These are phyloP conservation scores for Thermoascus crustaceus DNA, from an alignment of 2,329 filamentous ascomycete species.

Conservation along the genomic window DNA sequence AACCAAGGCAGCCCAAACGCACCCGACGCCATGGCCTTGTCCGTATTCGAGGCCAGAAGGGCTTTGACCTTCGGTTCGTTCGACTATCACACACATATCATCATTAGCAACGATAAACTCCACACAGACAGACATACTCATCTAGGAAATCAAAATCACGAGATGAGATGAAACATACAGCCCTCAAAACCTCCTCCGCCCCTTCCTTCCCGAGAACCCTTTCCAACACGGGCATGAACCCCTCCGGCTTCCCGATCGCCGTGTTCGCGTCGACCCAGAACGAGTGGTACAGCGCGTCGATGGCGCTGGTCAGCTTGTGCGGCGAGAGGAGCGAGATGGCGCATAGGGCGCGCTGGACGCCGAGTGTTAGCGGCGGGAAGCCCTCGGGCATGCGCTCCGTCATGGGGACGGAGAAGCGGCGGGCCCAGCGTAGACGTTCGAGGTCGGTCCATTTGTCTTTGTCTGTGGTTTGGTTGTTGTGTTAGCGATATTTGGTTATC, in stretches of 20 bases:
- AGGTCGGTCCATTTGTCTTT: slow-evolving; percentile 50
- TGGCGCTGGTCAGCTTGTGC: slow-evolving; percentile 30
- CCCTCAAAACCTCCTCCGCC: slow-evolving; percentile 35
- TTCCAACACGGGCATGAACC: slow-evolving; percentile 37
- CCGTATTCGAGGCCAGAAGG: slow-evolving; percentile 41
- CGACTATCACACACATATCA: no score
- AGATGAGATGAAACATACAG: slow-evolving; percentile 24
- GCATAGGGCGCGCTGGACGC: slow-evolving; percentile 45
- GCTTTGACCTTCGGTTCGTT: slow-evolving; percentile 38
- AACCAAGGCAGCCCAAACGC: slow-evolving; percentile 57
- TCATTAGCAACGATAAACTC: no score
- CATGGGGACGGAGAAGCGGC: slow-evolving; percentile 48
- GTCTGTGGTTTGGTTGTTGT: no score
- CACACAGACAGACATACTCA: no score
- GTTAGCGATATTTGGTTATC: no score
- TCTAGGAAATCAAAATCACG: no score
- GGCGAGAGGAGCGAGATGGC: slow-evolving; percentile 39
- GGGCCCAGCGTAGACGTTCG: slow-evolving; percentile 49
- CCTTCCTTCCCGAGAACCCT: slow-evolving; percentile 38
- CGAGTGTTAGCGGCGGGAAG: slow-evolving; percentile 48
- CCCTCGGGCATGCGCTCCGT: slow-evolving; percentile 34
- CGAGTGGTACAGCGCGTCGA: slow-evolving; percentile 42
- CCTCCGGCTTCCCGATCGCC: slow-evolving; percentile 38
- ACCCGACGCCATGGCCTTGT: slow-evolving; percentile 44
- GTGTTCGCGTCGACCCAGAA: slow-evolving; percentile 45